Base-by-base conservation (phyloP, 225 moss, liverwort and hornwort species). In the Neckera pumila region DNA sequence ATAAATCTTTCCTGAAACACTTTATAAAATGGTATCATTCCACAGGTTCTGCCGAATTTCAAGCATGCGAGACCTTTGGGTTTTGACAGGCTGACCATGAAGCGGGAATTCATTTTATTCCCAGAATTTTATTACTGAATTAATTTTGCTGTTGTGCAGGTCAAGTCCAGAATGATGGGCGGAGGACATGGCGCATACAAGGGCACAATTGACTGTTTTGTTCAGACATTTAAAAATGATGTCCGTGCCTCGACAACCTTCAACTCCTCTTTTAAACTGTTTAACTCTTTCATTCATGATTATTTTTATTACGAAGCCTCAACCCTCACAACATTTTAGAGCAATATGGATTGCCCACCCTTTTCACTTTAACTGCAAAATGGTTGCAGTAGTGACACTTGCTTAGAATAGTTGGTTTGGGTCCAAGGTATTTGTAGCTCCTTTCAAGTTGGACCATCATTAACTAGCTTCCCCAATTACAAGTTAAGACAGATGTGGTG, bases 151-250 rank as follows among this genome's bases (percentile, higher is more conserved):
- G 66, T 76, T 89, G 73, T 95, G 92, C 94, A 99, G 99, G 99
- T 99, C 76, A 99, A 99, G 90, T 99, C 99, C 71, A 94, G 99
- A 91, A 96, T 99, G 97, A 96, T 96, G 89, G 95, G 96, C 87
- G 90, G 95, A 86, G 90, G 95, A 87, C 86, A 89, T n/a, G 94
- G 92, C 63, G 93, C 89, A 64, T 99, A 99, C 84, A 96, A 92
- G 76, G 96, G 99, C 88, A 99, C 99, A 53, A 58, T 99, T 51
- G 97, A 99, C 83, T 99, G 99, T 83, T 99, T 99, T 69, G 92
- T 96, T 79, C 96, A 99, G 88, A 99, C 99, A 36, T 97, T 99
- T 86, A 96, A 92, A 93, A 95, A 97, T 91, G 99, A 99, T 90
- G 99, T 99, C 76, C 70, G 83, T 65, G 38, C 36, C 53, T 74